Conservation (phyloP, 495 filamentous ascomycete species). For the Thozetella sp. region DNA sequence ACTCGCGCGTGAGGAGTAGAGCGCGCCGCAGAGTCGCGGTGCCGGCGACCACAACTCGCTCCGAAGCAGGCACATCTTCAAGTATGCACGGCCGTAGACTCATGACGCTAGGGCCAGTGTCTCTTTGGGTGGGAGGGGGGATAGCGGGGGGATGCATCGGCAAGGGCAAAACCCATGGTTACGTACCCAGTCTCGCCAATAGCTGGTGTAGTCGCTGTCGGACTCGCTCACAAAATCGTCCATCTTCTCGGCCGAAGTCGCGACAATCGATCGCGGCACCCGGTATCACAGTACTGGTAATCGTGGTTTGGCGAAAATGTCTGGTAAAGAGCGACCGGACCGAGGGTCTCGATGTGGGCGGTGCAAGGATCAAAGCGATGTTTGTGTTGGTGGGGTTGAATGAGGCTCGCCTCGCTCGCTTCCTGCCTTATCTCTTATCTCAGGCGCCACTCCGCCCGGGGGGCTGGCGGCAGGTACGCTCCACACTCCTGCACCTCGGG, state of each 20-base stretch:
- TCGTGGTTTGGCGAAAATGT: neutral
- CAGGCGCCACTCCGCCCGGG: too few relatives aligned
- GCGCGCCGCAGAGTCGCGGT: neutral
- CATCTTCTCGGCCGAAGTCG: conserved; percentile 48
- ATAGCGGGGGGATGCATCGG: too few relatives aligned
- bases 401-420: neutral
- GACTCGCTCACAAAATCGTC: conserved; percentile 98
- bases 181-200: conserved; percentile 99
- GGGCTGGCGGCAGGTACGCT: too few relatives aligned
- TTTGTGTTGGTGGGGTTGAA: conserved; percentile 5
- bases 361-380: conserved; percentile 1
- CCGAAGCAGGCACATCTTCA: neutral
- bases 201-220: conserved; percentile 98
- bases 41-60: neutral
- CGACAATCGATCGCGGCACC: neutral
- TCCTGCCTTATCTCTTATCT: neutral
- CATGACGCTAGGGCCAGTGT: too few relatives aligned
- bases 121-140: too few relatives aligned
- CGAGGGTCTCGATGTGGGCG: neutral
- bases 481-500: too few relatives aligned
- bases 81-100: too few relatives aligned
- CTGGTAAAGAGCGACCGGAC: neutral
- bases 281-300: neutral
- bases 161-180: conserved; percentile 6
- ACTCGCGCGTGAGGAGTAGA: too few relatives aligned